phyloP scores from a whole-genome alignment of 306 rosid species.

The Cicer yamashitae region DNA sequence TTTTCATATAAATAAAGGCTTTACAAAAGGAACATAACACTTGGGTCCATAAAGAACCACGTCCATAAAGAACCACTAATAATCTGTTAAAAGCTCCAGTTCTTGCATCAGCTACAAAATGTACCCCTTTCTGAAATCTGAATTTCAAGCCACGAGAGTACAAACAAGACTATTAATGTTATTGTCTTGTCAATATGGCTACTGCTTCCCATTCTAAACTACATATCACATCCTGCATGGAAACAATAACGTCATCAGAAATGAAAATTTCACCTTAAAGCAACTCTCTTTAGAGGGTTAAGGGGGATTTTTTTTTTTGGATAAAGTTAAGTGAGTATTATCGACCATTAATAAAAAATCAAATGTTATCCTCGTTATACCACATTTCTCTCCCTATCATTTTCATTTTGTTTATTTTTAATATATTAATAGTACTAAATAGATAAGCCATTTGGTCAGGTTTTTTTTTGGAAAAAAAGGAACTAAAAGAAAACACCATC shows the following conservation, averaged over 20 bases:
- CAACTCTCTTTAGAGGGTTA: too few species aligned
- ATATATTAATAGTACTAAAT: neutral
- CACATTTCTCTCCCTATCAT: neutral
- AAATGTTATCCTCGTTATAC: neutral
- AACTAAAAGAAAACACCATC: neutral
- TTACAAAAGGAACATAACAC: slow-evolving; percentile 38
- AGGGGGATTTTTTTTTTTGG: too few species aligned
- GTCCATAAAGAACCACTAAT: neutral
- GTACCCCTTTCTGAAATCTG: slow-evolving; percentile 3
- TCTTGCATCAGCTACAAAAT: slow-evolving; percentile 34
- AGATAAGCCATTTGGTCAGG: slow-evolving; percentile 4
- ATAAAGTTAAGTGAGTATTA: too few species aligned
- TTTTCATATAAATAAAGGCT: slow-evolving; percentile 41
- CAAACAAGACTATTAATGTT: slow-evolving; percentile 27
- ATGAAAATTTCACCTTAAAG: neutral
- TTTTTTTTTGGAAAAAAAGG: neutral
- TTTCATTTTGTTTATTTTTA: neutral
- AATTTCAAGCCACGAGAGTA: slow-evolving; percentile 33
- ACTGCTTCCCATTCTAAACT: slow-evolving; percentile 95
- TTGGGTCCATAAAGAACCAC: neutral
- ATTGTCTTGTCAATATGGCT: slow-evolving; percentile 71
- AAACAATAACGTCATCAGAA: slow-evolving; percentile 40
- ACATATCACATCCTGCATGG: slow-evolving; percentile 82
- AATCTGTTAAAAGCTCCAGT: slow-evolving; percentile 24
- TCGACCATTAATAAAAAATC: too few species aligned